phyloP scores from a whole-genome alignment of 2,329 filamentous ascomycete genomes.

The Metarhizium guizhouense region DNA sequence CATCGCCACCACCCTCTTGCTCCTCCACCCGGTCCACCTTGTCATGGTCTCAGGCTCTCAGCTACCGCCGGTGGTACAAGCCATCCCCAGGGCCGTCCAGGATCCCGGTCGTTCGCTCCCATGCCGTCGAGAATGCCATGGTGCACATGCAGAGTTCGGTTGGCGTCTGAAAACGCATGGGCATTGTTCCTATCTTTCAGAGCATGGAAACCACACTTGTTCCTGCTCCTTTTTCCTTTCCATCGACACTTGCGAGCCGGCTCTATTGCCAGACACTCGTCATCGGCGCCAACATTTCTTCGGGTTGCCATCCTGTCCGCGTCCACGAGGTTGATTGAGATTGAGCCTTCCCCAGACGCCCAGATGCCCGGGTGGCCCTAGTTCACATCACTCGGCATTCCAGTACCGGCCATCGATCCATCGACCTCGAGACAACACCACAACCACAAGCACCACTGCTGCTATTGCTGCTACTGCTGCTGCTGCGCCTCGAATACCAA shows the following conservation, averaged over 20 bases:
- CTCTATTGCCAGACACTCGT: not conserved
- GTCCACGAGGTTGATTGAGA: not conserved
- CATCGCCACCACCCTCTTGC: not conserved
- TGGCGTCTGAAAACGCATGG: not conserved
- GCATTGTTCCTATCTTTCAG: not conserved
- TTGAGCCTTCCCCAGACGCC: not conserved
- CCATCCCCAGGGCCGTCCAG: not conserved
- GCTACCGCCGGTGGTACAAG: not conserved
- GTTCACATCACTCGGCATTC: not conserved
- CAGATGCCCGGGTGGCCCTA: not conserved
- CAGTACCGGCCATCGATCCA: not conserved
- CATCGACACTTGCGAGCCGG: not conserved
- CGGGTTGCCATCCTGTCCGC: not conserved
- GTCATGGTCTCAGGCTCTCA: not conserved
- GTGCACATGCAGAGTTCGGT: not conserved
- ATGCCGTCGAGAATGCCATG: conserved; percentile 1
- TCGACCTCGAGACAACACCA: not conserved
- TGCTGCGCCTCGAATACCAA: too few relatives aligned
- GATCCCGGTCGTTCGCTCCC: not conserved
- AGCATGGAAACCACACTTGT: not conserved
- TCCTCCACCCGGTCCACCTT: not conserved
- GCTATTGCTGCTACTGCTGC: too few relatives aligned
- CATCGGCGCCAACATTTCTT: not conserved
- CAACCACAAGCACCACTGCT: not conserved
- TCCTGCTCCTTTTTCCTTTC: not conserved